A percentile compares a stretch with the other conserved stretches of the same genome.
Conservation (phyloP, 1,284 basidiomycete genomes). For the Entoloma clypeatum region DNA sequence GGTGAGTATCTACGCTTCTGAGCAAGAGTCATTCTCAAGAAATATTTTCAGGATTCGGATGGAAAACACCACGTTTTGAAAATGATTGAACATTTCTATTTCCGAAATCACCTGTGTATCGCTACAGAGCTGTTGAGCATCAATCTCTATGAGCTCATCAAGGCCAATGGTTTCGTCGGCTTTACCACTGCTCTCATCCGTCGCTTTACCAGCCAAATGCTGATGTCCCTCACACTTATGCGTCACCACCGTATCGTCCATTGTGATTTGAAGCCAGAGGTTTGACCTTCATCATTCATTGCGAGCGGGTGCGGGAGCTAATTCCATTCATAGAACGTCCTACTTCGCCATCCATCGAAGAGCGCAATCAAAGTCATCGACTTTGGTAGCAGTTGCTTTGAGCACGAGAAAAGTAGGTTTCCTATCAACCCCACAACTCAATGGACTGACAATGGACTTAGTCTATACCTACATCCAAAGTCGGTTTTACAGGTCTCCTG, state of each 20-base stretch:
- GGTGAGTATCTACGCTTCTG: no score
- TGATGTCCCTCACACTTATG: conserved; percentile 89
- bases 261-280: conserved; percentile 98
- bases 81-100: conserved; percentile 99
- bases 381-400: conserved; percentile 98
- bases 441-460: conserved; percentile 32
- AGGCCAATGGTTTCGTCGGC: conserved; percentile 96
- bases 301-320: conserved; percentile 1
- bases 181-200: conserved; percentile 95
- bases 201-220: conserved; percentile 95
- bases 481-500: conserved; percentile 96
- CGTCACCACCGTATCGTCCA: conserved; percentile 98
- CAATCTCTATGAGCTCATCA: conserved; percentile 99
- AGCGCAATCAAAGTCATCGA: conserved; percentile 99
- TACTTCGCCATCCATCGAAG: conserved; percentile 92
- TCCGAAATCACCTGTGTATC: conserved; percentile 97
- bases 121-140: conserved; percentile 98
- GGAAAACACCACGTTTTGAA: conserved; percentile 97
- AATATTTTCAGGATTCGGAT: conserved; percentile 73
- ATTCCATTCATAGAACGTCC: conserved; percentile 70
- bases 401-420: conserved; percentile 92
- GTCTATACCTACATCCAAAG: conserved; percentile 98
- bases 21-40: conserved; percentile 16
- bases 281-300: conserved; percentile 30
- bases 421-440: neutral